Conservation (phyloP, 2,329 filamentous ascomycete genomes). For the Colletotrichum shisoi region DNA sequence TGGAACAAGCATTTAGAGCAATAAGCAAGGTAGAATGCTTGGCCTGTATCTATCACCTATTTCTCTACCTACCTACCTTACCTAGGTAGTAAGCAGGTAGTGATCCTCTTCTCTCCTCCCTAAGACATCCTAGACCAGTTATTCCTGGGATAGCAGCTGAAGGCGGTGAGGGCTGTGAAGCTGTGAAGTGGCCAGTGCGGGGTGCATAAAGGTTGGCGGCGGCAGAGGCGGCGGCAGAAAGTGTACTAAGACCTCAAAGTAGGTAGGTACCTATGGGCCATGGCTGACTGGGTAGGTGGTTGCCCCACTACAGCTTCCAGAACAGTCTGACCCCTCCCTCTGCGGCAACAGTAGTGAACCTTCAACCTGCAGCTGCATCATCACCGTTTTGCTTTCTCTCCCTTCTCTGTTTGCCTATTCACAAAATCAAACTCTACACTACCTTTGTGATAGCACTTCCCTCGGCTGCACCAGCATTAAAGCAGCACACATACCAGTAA, state of each 20-base stretch:
- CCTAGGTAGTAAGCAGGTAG: too few relatives aligned
- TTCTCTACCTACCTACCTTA: too few relatives aligned
- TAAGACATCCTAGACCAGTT: too few relatives aligned
- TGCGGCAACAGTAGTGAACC: background rate
- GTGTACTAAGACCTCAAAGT: background rate
- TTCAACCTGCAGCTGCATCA: slow-evolving; percentile 4
- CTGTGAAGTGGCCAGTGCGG: slow-evolving; percentile 1
- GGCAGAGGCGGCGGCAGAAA: slow-evolving; percentile 24
- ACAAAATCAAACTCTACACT: background rate
- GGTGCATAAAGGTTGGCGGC: background rate
- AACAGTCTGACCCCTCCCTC: slow-evolving; percentile 40
- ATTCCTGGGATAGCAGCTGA: too few relatives aligned
- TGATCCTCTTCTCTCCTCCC: too few relatives aligned
- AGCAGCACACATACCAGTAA: background rate
- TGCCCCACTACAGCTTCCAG: slow-evolving; percentile 48
- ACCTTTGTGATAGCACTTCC: background rate
- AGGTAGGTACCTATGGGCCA: too few relatives aligned
- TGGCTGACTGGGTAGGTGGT: background rate
- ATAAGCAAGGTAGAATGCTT: too few relatives aligned
- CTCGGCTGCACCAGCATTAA: background rate
- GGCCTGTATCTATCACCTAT: too few relatives aligned
- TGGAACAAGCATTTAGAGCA: too few relatives aligned
- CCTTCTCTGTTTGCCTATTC: background rate
- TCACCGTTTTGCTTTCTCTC: background rate
- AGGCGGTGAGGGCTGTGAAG: background rate